Conservation (phyloP, 208 protist genomes). For the Wallacemonas sp. region DNA sequence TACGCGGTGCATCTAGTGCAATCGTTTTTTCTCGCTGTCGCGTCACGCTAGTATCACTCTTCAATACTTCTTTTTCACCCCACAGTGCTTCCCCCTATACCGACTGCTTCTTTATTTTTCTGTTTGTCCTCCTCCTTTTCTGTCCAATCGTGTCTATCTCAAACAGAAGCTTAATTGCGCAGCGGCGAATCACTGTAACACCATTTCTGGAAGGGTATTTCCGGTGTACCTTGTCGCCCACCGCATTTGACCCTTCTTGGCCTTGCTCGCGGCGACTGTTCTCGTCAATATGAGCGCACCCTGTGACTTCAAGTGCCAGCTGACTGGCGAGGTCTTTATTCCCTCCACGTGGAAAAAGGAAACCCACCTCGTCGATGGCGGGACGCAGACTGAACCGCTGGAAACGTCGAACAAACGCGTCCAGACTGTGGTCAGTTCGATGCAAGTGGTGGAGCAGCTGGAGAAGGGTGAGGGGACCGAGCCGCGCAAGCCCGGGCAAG, state of each 20-base stretch:
- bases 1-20: too few species aligned
- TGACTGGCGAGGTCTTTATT: conserved; percentile 74
- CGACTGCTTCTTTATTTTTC: too few species aligned
- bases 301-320: conserved; percentile 75
- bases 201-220: background rate
- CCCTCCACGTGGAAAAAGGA: conserved; percentile 58
- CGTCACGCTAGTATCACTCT: too few species aligned
- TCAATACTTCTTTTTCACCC: too few species aligned
- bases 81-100: too few species aligned
- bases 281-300: conserved; percentile 38
- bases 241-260: background rate
- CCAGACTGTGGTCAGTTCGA: conserved; percentile 69
- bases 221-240: background rate
- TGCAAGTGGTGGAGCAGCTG: conserved; percentile 46
- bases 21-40: too few species aligned
- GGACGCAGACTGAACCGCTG: conserved; percentile 50
- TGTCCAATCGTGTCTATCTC: too few species aligned
- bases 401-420: conserved; percentile 26
- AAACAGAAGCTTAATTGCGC: too few species aligned
- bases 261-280: too few species aligned
- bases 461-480: conserved; percentile 76
- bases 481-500: conserved; percentile 33
- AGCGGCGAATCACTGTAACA: background rate
- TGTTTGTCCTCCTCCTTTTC: too few species aligned
- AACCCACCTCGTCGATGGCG: conserved; percentile 22